Conservation (phyloP, 106 monocot genomes). For the Apostasia ramifera region DNA sequence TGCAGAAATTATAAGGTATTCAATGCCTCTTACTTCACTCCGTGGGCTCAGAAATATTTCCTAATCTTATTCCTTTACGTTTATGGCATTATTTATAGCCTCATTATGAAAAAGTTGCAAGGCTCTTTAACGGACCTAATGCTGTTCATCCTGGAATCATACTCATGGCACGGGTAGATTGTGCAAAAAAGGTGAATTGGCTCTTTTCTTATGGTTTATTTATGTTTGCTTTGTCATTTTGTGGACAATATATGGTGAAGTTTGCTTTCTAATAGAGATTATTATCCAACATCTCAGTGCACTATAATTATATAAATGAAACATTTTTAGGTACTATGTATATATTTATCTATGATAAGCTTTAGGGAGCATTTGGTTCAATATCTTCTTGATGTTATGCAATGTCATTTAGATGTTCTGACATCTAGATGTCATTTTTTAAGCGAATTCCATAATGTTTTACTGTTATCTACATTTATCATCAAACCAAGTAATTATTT, state of each 20-base stretch:
- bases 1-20: slow-evolving; percentile 99
- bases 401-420: no score
- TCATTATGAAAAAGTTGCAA: slow-evolving; percentile 95
- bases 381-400: no score
- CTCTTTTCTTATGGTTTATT: not conserved
- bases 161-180: slow-evolving; percentile 84
- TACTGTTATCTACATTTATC: no score
- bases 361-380: no score
- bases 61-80: slow-evolving; percentile 2
- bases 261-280: no score
- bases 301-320: no score
- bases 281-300: no score
- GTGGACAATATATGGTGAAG: not conserved
- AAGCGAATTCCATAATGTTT: no score
- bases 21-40: not conserved
- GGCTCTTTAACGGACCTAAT: slow-evolving; percentile 88
- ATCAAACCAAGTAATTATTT: no score
- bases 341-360: no score
- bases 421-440: no score
- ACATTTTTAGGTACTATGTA: no score
- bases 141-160: slow-evolving; percentile 89
- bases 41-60: slow-evolving; percentile 1
- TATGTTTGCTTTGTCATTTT: not conserved
- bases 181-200: slow-evolving; percentile 72
- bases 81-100: slow-evolving; percentile 42